phyloP scores from a whole-genome alignment of 1,139 yeast genomes.

The Schwanniomyces etchellsii region DNA sequence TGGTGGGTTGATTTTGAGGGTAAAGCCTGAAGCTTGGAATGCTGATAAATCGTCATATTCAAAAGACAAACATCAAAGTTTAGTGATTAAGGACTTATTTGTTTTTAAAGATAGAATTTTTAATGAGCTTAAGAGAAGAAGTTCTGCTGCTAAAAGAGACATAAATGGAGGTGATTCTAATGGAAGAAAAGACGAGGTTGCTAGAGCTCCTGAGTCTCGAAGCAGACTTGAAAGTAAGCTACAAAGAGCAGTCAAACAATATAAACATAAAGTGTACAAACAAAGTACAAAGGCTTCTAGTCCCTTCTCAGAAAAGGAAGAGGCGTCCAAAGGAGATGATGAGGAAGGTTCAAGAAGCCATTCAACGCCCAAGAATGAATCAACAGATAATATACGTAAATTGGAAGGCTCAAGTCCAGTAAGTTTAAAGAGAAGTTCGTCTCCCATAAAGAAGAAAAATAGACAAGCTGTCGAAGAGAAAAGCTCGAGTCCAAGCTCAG shows the following conservation, averaged over 20 bases:
- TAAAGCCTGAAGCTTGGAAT: slow-evolving; percentile 21
- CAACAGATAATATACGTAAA: background rate
- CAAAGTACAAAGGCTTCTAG: background rate
- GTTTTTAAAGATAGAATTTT: slow-evolving; percentile 53
- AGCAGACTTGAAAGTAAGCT: slow-evolving; percentile 27
- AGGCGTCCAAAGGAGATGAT: slow-evolving; percentile 1
- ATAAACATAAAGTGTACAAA: slow-evolving; percentile 5
- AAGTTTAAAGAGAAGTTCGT: no score
- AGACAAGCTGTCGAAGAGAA: no score
- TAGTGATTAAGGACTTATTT: slow-evolving; percentile 59
- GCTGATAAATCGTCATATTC: slow-evolving; percentile 1
- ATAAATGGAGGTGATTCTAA: no score
- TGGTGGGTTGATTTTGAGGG: slow-evolving; percentile 58
- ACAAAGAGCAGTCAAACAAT: slow-evolving; percentile 20
- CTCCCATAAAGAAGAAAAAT: no score
- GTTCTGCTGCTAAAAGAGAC: slow-evolving; percentile 18
- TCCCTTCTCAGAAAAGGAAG: slow-evolving; percentile 1
- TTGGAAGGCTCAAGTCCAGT: no score
- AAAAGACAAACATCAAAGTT: slow-evolving; percentile 55
- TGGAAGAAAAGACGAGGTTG: no score
- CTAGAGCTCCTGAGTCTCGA: no score
- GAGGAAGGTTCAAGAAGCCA: no score
- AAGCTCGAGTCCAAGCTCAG: no score
- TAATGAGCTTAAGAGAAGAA: slow-evolving; percentile 36
- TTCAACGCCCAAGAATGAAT: no score